Evolutionary conservation across 208 protist species (phyloP), one percentile per base, ranked within the genome.

Genomic region (Wallacemonas sp.): DNA sequence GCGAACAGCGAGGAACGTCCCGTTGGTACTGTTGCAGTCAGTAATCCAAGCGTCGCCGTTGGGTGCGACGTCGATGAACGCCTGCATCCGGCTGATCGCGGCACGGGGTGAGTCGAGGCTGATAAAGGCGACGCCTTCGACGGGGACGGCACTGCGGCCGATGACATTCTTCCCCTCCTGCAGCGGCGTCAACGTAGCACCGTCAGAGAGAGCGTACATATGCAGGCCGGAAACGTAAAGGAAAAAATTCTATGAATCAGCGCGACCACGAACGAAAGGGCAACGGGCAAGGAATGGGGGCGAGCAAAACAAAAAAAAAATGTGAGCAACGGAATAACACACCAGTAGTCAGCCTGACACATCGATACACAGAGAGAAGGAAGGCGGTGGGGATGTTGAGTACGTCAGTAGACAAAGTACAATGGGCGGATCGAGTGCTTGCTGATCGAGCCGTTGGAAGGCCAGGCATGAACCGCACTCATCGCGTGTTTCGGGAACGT

Each of bases 21-120:
- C 91, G 76, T 96, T 96, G 1, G 91, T 96, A 33, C 88, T 94
- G 36, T 83, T 80, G 71, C 84, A 91, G 71, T 96, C 91, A 24
- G 61, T 69, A 14, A 96, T 44, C 88, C 91, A 96, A 29, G 83
- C 87, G 55, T 96, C 91, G 0, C 86, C 88, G 65, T 96, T 96
- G 6, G 78, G 38, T 16, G 69, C 76, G 1, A 96, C 61, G 34
- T 93, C 85, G 52, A 96, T 82, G 19, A 85, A 72, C 0, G 91
- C 91, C 56, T 96, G 91, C 70, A 88, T 74, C 3, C 91, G 78
- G 62, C 91, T 96, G 21, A 96, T 74, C 2, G 87, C 76, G 1
- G 69, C 58, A 16, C 65, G 74, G 2, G 86, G 76, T 0, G 88
- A 90, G 30, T 89, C 78, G 14, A 96, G 60, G 52, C 75, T 76